phyloP scores from a whole-genome alignment of 352 stramenopile species.

The Phytopythium kandeliae region DNA sequence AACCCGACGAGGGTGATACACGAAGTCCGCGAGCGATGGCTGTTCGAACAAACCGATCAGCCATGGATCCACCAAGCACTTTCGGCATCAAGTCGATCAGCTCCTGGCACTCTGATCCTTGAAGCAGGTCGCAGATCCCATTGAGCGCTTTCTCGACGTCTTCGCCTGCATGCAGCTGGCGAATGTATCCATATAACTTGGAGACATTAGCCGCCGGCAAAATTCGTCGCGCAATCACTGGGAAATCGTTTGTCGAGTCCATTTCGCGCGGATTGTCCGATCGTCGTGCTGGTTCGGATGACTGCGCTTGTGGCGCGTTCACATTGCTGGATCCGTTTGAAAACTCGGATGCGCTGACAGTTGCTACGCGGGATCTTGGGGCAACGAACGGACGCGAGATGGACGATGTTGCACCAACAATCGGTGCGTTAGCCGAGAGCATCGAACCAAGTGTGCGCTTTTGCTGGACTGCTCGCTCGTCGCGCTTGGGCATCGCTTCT shows the following conservation, averaged over 20 bases:
- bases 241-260: constrained; percentile 31
- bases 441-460: constrained; percentile 51
- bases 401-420: constrained; percentile 60
- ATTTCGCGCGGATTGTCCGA: constrained; percentile 7
- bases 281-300: background rate
- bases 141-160: constrained; percentile 35
- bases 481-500: background rate
- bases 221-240: constrained; percentile 42
- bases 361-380: constrained; percentile 16
- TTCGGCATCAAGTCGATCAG: constrained; percentile 60
- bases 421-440: constrained; percentile 49
- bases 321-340: background rate
- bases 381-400: constrained; percentile 58
- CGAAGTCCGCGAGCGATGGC: constrained; percentile 31
- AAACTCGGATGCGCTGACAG: background rate
- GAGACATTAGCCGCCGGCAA: constrained; percentile 39
- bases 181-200: constrained; percentile 55
- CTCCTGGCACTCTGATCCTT: constrained; percentile 31
- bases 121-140: constrained; percentile 50
- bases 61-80: constrained; percentile 42
- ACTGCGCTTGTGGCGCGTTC: background rate
- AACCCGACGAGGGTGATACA: constrained; percentile 8
- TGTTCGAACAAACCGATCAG: constrained; percentile 36
- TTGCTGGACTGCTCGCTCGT: constrained; percentile 11
- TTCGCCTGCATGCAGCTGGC: constrained; percentile 33